Evolutionary conservation across 768 basidiomycete genomes (phyloP).

Genomic region (Leucosporidium creatinivorum): DNA sequence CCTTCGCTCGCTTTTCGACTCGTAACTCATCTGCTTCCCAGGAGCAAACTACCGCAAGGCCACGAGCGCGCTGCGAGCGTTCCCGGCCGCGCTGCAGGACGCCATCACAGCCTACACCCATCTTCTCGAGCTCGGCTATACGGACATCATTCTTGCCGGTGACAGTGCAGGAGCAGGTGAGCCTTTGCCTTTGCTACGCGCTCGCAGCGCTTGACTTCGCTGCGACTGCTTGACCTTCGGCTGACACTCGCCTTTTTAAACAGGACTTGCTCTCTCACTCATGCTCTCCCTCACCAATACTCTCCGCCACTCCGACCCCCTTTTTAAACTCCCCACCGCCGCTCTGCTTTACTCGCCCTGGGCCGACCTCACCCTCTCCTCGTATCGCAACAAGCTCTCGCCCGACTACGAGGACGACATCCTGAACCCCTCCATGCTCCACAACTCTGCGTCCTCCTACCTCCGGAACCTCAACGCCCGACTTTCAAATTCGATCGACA

Average conservation of each 20-base stretch:
- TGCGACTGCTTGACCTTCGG: too few species aligned
- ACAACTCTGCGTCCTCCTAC: slow-evolving; percentile 3
- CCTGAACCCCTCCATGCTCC: slow-evolving; percentile 19
- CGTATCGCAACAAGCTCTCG: background rate
- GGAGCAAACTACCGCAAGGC: slow-evolving; percentile 33
- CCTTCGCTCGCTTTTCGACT: too few species aligned
- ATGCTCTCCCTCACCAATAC: slow-evolving; percentile 28
- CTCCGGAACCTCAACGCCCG: background rate
- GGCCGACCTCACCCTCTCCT: slow-evolving; percentile 27
- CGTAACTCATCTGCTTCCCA: background rate
- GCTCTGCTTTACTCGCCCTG: slow-evolving; percentile 29
- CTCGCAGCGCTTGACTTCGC: too few species aligned
- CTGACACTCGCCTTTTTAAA: too few species aligned
- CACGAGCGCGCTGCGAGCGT: slow-evolving; percentile 6
- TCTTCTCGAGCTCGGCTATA: slow-evolving; percentile 30
- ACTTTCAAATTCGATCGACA: too few species aligned
- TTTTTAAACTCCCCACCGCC: slow-evolving; percentile 15
- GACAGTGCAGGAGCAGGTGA: slow-evolving; percentile 30
- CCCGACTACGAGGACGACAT: slow-evolving; percentile 13
- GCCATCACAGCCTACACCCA: slow-evolving; percentile 31
- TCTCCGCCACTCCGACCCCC: background rate
- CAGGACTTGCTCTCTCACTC: slow-evolving; percentile 20
- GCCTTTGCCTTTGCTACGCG: too few species aligned
- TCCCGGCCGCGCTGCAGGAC: slow-evolving; percentile 32
- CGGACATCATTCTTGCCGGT: slow-evolving; percentile 28